Percentiles rank a stretch among this genome's conserved stretches.
These are phyloP conservation scores for Candida piceae DNA, from an alignment of 805 yeast species.

Conservation along the genomic window DNA sequence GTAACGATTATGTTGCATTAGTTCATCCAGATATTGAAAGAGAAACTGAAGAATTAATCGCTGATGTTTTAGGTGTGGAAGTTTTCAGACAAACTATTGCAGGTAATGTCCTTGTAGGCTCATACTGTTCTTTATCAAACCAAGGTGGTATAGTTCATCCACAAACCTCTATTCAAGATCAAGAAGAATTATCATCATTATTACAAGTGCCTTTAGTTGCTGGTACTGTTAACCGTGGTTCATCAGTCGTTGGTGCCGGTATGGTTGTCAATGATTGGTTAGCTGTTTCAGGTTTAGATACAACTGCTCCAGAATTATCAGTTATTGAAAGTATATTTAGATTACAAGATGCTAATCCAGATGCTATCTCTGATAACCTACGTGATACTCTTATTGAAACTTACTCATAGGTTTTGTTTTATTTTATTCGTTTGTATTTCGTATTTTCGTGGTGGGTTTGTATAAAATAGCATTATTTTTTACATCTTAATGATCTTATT, in stretches of 20 bases:
- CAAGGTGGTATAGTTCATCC: slow-evolving; percentile 99
- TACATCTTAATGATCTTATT: too few species aligned
- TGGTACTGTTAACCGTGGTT: slow-evolving; percentile 97
- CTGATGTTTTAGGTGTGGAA: slow-evolving; percentile 97
- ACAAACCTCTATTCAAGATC: slow-evolving; percentile 94
- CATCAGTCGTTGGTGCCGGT: slow-evolving; percentile 97
- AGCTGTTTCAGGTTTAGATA: slow-evolving; percentile 94
- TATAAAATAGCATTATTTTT: too few species aligned
- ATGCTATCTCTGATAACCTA: slow-evolving; percentile 74
- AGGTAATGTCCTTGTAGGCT: slow-evolving; percentile 95
- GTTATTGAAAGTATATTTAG: slow-evolving; percentile 95
- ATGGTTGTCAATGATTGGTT: slow-evolving; percentile 98
- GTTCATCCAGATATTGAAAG: slow-evolving; percentile 99
- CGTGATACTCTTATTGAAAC: slow-evolving; percentile 93
- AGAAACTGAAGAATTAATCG: slow-evolving; percentile 97
- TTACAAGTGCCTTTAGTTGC: slow-evolving; percentile 97
- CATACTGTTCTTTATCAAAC: slow-evolving; percentile 90
- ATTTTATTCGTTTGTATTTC: background rate
- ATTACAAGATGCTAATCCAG: slow-evolving; percentile 87
- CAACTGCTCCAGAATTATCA: slow-evolving; percentile 97
- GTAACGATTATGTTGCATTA: slow-evolving; percentile 97
- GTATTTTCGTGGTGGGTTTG: background rate
- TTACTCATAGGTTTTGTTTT: slow-evolving; percentile 47
- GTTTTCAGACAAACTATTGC: slow-evolving; percentile 99
- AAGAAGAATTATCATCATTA: slow-evolving; percentile 92